Percentiles rank a stretch among this genome's conserved stretches.
Evolutionary conservation across 2,329 filamentous ascomycete species (phyloP).

Genomic region (Myotisia sp.): DNA sequence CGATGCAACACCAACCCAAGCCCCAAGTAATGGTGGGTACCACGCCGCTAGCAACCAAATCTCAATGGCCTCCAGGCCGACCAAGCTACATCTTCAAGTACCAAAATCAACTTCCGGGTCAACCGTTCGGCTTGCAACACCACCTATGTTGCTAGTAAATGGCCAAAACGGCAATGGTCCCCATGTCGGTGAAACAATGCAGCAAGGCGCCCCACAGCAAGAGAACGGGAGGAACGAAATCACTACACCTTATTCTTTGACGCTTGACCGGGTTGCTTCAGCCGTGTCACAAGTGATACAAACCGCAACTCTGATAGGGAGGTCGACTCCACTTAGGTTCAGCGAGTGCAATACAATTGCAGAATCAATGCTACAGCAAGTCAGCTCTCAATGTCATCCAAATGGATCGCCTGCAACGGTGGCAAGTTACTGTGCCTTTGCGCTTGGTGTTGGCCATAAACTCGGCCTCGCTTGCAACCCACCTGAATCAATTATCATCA

Average conservation of each 20-base stretch:
- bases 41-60: conserved; percentile 1
- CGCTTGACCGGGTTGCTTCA: conserved; percentile 21
- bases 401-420: conserved; percentile 15
- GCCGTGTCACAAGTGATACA: conserved; percentile 22
- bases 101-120: conserved; percentile 25
- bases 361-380: conserved; percentile 18
- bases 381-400: conserved; percentile 18
- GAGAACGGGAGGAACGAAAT: background rate
- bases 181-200: background rate
- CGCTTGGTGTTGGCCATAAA: conserved; percentile 24
- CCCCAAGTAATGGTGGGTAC: background rate
- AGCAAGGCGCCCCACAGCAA: background rate
- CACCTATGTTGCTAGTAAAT: conserved; percentile 26
- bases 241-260: conserved; percentile 10
- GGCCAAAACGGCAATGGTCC: background rate
- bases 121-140: conserved; percentile 31
- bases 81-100: conserved; percentile 31
- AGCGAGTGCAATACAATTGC: conserved; percentile 23
- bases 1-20: background rate
- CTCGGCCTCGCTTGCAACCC: conserved; percentile 20
- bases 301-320: conserved; percentile 19
- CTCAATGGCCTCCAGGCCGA: conserved; percentile 16
- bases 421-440: conserved; percentile 20
- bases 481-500: conserved; percentile 17
- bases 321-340: conserved; percentile 15